These are phyloP conservation scores for Laburnicola sp. DNA, from an alignment of 2,329 filamentous ascomycete genomes.

Conservation along the genomic window DNA sequence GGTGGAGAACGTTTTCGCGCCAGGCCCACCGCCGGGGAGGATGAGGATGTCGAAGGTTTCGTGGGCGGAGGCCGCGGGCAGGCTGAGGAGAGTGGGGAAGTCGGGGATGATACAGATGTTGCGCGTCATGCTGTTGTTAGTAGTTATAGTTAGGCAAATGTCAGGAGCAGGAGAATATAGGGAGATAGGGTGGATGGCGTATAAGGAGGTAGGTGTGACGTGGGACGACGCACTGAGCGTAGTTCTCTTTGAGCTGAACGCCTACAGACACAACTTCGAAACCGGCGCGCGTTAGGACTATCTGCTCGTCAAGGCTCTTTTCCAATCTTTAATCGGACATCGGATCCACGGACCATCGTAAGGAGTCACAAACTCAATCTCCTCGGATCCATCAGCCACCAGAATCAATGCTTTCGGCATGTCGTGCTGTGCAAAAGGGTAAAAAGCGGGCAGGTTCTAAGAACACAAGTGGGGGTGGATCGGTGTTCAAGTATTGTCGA, in stretches of 20 bases:
- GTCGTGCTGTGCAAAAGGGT: too few species aligned
- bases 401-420: conserved; percentile 45
- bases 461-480: too few species aligned
- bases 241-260: conserved; percentile 35
- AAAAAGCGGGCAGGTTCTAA: too few species aligned
- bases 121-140: conserved; percentile 37
- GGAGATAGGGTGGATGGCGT: too few species aligned
- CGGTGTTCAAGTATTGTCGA: too few species aligned
- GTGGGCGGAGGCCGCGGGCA: conserved; percentile 19
- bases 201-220: background rate
- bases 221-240: conserved; percentile 32
- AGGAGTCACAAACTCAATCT: conserved; percentile 48
- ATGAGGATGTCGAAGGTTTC: conserved; percentile 40
- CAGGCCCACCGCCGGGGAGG: conserved; percentile 44
- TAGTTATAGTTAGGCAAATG: background rate
- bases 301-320: background rate
- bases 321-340: background rate
- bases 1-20: conserved; percentile 41
- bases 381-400: conserved; percentile 46
- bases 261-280: conserved; percentile 43
- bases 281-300: conserved; percentile 46
- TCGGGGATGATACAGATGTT: conserved; percentile 45
- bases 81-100: conserved; percentile 23
- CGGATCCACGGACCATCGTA: conserved; percentile 41
- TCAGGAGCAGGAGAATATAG: background rate